Evolutionary conservation across 306 rosid species (phyloP), one percentile per base, ranked within the genome.

Genomic region (Medicago lupulina): DNA sequence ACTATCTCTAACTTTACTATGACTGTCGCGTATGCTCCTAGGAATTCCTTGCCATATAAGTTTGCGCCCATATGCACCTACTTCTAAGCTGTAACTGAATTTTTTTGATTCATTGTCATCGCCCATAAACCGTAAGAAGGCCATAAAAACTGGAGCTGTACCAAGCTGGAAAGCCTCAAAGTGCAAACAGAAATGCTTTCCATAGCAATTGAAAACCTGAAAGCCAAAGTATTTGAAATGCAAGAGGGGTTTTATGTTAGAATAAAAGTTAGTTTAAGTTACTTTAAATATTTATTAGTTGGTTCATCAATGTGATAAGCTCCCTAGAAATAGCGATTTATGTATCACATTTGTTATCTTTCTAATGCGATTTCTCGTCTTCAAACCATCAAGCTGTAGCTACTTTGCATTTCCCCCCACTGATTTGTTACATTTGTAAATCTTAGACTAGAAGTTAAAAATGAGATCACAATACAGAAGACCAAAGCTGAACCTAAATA

Each of bases 31-130:
- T 63, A 95, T 95, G 83, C 97, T 92, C 89, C 98, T 84, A 0
- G 97, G 97, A 73, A 89, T 90, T 60, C 98, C 98, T 76, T 95
- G 98, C 98, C 97, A 95, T 79, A 82, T 86, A 21, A 89, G 86
- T 67, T 89, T 95, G 18, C 97, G 92, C n/a, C 97, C 97, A 11
- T 88, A 84, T 19, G 89, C 92, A 19, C 97, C 98, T 9, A 95
- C 98, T 81, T 95, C 98, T 86, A 95, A 86, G 71, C 93, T 95
- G 71, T 95, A 92, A 87, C 87, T 83, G 85, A 95, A 92, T 79
- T 84, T 95, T 82, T 85, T 90, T 1, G 97, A 93, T 67, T 95
- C 97, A 4, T 83, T 81, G 36, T 95, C 96, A 13, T 92, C 96
- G 0, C 98, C 98, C 98, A 95, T 90, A 77, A 90, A 95, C 46